Evolutionary conservation across 768 basidiomycete genomes (phyloP).

Genomic region (Neoboletus brunneissimus): DNA sequence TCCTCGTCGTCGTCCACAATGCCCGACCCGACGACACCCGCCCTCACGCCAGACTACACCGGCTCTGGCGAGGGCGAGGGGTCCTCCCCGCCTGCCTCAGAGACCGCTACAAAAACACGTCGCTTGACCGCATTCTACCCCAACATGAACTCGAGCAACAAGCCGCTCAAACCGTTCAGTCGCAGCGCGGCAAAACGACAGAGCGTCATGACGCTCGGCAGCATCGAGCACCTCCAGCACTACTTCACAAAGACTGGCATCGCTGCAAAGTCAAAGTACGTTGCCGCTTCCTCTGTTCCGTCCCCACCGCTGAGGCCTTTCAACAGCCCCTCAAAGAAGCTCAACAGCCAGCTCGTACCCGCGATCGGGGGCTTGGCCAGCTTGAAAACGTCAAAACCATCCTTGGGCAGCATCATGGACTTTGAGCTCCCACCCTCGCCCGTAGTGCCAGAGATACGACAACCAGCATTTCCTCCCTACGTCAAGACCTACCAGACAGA

Average conservation of each 20-base stretch:
- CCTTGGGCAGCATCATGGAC: slow-evolving; percentile 43
- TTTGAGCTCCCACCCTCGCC: slow-evolving; percentile 75
- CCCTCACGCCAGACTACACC: slow-evolving; percentile 63
- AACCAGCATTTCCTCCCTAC: slow-evolving; percentile 48
- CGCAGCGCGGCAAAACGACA: slow-evolving; percentile 89
- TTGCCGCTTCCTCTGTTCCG: neutral
- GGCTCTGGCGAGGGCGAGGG: slow-evolving; percentile 45
- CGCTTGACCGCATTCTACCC: slow-evolving; percentile 80
- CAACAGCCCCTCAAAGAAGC: slow-evolving; percentile 45
- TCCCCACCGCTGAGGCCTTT: slow-evolving; percentile 6
- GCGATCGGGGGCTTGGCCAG: slow-evolving; percentile 65
- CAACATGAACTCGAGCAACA: slow-evolving; percentile 64
- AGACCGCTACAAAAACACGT: slow-evolving; percentile 47
- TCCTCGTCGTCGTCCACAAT: slow-evolving; percentile 22
- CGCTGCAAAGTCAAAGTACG: slow-evolving; percentile 68
- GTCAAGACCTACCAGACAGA: slow-evolving; percentile 70
- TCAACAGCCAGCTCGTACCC: slow-evolving; percentile 64
- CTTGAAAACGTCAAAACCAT: slow-evolving; percentile 37
- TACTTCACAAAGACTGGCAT: slow-evolving; percentile 91
- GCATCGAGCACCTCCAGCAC: slow-evolving; percentile 93
- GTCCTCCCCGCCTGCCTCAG: slow-evolving; percentile 28
- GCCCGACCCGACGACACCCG: slow-evolving; percentile 44
- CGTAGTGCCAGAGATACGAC: slow-evolving; percentile 44
- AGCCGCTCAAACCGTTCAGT: slow-evolving; percentile 81
- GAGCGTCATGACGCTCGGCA: slow-evolving; percentile 92